These are phyloP conservation scores for Gracilariopsis chorda DNA, from an alignment of 23 red algal genomes.

Conservation along the genomic window DNA sequence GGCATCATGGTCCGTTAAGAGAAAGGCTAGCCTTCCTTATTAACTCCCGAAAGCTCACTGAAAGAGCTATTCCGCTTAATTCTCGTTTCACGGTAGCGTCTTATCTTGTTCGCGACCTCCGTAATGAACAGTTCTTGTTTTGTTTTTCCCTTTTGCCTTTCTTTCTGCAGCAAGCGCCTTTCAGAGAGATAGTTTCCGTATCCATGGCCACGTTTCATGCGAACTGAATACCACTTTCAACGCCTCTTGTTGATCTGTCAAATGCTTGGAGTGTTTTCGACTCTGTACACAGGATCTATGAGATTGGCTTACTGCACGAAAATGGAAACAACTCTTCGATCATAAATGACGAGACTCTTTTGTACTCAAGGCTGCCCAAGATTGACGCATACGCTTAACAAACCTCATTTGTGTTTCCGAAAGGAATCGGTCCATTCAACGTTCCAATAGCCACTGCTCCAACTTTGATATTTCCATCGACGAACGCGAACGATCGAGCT, in stretches of 20 bases:
- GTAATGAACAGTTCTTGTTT: no score
- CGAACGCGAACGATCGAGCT: neutral
- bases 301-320: neutral
- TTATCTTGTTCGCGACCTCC: no score
- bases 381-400: conserved; percentile 6
- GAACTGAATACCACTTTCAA: neutral
- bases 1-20: no score
- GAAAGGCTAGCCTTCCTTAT: no score
- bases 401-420: conserved; percentile 2
- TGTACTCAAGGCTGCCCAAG: neutral
- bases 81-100: no score
- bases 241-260: neutral
- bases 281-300: neutral
- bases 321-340: neutral
- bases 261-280: neutral
- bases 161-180: no score
- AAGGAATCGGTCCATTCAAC: conserved; percentile 9
- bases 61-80: no score
- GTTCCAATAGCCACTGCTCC: neutral
- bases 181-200: no score
- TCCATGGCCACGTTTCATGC: conserved; percentile 5
- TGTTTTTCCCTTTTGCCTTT: no score
- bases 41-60: no score
- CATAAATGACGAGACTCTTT: neutral
- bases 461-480: neutral